Evolutionary conservation across 345 rosid genomes (phyloP), one percentile per base, ranked within the genome.

Genomic region (Jatropha curcas): DNA sequence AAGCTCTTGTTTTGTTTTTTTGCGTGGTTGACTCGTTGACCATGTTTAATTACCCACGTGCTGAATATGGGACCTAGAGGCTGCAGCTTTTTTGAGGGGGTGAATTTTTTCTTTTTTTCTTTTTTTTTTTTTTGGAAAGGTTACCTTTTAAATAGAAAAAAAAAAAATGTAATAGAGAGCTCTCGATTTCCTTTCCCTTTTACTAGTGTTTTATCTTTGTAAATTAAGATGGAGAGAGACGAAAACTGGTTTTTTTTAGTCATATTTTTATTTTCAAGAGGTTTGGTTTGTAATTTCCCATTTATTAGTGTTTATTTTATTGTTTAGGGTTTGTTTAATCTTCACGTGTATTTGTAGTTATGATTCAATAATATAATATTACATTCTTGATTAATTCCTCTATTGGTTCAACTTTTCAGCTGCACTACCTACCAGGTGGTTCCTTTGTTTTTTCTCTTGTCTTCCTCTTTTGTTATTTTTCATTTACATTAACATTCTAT

Each of bases 1-100:
- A 0, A 19, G 33, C 2, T 22, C 13, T 11, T 27, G 27, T 28
- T 27, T 11, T 27, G 27, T 28, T 65, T 45, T 65, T 46, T 27
- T 5, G 51, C 57, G 25, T 30, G 58, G 70, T 48, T 65, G 70
- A 66, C 70, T 5, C 6, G 70, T 48, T 48, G 70, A 66, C 70
- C 58, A 48, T 2, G 41, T 66, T 66, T 12, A 64, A 13, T 46
- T 48, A 66, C 57, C 27, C 58, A 31, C 70, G 41, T 66, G 70
- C 12, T 66, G 27, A 20, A 48, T 45, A 48, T 48, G n/a, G 22
- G 17, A 48, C 51, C 20, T 46, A 4, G 1, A 46, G 3, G 16
- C 5, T 48, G 16, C 53, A 48, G 53, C 53, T 48, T 48, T 48
- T 6, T 41, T 41, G 45, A 13, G 11, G 45, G 45, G 45, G 10